Percentiles rank a stretch among this genome's conserved stretches.
phyloP scores from a whole-genome alignment of 2,329 filamentous ascomycete species.

The Fusarium staphyleae region DNA sequence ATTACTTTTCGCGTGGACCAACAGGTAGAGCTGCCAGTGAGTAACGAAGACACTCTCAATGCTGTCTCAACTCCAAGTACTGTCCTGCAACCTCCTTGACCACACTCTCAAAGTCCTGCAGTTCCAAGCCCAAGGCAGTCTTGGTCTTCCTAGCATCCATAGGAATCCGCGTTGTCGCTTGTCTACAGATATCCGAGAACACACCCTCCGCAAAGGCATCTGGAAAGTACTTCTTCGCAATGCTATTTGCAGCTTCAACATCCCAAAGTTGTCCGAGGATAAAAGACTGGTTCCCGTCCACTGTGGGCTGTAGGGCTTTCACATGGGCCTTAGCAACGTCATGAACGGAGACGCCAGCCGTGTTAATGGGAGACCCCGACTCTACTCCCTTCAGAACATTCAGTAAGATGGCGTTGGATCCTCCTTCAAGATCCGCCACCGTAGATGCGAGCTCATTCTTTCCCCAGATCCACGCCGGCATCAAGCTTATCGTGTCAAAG shows the following conservation, averaged over 20 bases:
- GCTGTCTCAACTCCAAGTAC: constrained; percentile 1
- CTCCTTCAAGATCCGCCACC: background rate
- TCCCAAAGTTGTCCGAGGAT: background rate
- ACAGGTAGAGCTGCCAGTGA: background rate
- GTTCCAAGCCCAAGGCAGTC: background rate
- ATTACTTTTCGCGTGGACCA: too few species aligned
- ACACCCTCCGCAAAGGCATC: background rate
- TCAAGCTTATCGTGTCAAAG: background rate
- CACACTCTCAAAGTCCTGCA: background rate
- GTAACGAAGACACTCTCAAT: background rate
- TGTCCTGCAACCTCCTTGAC: constrained; percentile 1
- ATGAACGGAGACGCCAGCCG: constrained; percentile 1
- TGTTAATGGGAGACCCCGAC: background rate
- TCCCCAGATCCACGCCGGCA: constrained; percentile 8
- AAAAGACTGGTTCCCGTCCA: background rate
- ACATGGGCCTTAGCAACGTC: constrained; percentile 1
- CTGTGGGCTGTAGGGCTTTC: background rate
- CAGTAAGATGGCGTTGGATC: background rate
- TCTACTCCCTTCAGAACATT: background rate
- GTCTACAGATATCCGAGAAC: background rate
- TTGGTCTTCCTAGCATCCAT: background rate
- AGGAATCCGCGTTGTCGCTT: background rate
- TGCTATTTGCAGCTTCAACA: background rate
- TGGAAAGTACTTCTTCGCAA: background rate
- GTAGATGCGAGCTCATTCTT: background rate